Evolutionary conservation across 2,329 filamentous ascomycete species (phyloP).

Genomic region (Aquanectria penicillioides): DNA sequence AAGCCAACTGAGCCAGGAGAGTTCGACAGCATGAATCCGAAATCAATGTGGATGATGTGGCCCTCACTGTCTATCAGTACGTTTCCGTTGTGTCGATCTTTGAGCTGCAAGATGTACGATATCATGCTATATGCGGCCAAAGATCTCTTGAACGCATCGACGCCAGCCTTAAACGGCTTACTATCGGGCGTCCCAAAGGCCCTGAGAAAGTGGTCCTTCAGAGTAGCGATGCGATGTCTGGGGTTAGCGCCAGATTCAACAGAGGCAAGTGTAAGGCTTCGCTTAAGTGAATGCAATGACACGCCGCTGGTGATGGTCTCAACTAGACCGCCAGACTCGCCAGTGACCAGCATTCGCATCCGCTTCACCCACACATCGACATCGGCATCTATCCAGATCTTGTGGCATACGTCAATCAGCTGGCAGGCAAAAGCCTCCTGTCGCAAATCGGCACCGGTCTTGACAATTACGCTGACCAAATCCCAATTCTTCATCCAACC

Average conservation of each 20-base stretch:
- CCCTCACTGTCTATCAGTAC: constrained; percentile 87
- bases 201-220: constrained; percentile 84
- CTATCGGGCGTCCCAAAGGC: constrained; percentile 78
- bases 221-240: constrained; percentile 78
- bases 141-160: constrained; percentile 83
- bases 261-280: constrained; percentile 79
- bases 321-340: constrained; percentile 84
- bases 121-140: constrained; percentile 88
- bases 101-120: constrained; percentile 84
- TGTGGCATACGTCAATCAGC: constrained; percentile 82
- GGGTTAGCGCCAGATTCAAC: constrained; percentile 79
- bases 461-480: constrained; percentile 86
- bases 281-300: constrained; percentile 86
- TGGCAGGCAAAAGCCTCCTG: constrained; percentile 91
- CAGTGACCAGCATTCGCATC: constrained; percentile 88
- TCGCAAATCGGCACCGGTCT: constrained; percentile 83
- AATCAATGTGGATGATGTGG: constrained; percentile 89
- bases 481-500: constrained; percentile 94
- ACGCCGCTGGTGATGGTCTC: constrained; percentile 91
- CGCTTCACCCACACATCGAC: constrained; percentile 88
- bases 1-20: constrained; percentile 86
- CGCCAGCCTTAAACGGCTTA: constrained; percentile 75
- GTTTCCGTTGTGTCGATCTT: constrained; percentile 88
- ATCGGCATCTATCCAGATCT: constrained; percentile 80
- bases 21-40: constrained; percentile 90